Percentiles rank a stretch among this genome's conserved stretches.
phyloP scores from a whole-genome alignment of 257 asterid species.

The Marsdenia floribunda region DNA sequence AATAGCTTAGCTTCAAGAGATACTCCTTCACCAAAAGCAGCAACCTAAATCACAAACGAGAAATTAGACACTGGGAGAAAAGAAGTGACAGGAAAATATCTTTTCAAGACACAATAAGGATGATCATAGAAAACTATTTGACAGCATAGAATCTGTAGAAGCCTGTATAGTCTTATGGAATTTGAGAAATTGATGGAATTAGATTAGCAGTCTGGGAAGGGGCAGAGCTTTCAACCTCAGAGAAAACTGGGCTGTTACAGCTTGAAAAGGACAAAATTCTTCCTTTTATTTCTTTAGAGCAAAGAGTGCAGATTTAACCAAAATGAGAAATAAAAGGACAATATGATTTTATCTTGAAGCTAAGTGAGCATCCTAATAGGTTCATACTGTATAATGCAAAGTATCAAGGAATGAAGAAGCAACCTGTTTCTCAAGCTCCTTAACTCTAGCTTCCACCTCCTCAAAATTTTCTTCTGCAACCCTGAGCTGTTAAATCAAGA shows the following conservation, averaged over 20 bases:
- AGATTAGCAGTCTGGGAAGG: neutral
- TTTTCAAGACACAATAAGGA: neutral
- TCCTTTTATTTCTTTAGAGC: neutral
- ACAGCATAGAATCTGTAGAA: neutral
- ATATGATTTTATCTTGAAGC: slow-evolving; percentile 14
- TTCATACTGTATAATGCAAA: neutral
- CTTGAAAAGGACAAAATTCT: neutral
- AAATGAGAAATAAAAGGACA: slow-evolving; percentile 11
- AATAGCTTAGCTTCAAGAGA: slow-evolving; percentile 91
- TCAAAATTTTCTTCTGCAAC: slow-evolving; percentile 64
- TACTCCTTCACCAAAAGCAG: slow-evolving; percentile 94
- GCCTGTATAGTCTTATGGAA: neutral
- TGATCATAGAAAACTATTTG: neutral
- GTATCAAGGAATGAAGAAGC: slow-evolving; percentile 12
- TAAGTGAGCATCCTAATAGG: slow-evolving; percentile 8
- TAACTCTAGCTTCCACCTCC: slow-evolving; percentile 87
- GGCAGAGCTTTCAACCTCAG: neutral
- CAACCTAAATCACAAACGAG: slow-evolving; percentile 56
- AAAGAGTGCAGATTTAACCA: neutral
- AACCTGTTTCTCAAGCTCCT: slow-evolving; percentile 98
- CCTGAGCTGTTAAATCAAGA: slow-evolving; percentile 55
- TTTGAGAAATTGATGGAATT: neutral
- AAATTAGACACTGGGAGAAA: neutral
- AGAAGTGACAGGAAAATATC: neutral
- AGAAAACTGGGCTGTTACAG: neutral